Base-by-base conservation (phyloP, 176 grass and related monocot species). In the Bothriochloa decipiens region DNA sequence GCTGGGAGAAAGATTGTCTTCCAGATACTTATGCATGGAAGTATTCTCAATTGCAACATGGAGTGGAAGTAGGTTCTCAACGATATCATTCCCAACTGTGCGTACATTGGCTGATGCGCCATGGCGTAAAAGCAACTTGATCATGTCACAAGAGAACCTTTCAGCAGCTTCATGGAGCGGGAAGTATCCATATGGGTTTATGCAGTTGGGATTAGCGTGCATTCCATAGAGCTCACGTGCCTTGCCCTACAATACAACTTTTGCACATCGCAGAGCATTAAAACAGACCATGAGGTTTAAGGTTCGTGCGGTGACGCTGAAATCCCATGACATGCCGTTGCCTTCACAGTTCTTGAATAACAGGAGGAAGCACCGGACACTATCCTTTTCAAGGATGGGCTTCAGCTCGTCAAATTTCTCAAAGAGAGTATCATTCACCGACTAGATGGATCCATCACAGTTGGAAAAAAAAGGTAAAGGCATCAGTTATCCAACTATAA, bases 1-100 rank as follows among this genome's bases (percentile, higher is more conserved):
- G 47, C 3, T 35, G 5, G 27, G 17, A n/a, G 3, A 75, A 12
- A 75, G 47, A 55, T 75, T 77, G 22, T 78, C 76, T 57, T 78
- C 55, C 57, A 78, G 76, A 43, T 64, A 64, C 14, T 78, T 78
- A 17, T 78, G 58, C 36, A 64, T 8, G 58, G 58, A 65, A 28
- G 58, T 6, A 45, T 78, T 78, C 37, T 78, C 76, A 20, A 78
- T 6, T 45, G 76, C 76, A 64, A 78, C 23, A 78, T 78, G 76
- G 37, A 78, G 76, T 0, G 58, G 76, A 17, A 78, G 76, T 3
- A 78, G 14, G 37, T 11, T 15, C 8, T 64, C 76, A 45, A 78
- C 27, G 4, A 78, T 37, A 0, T 6, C 3, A 8, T 79, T 12
- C 0, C 76, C 76, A 22, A 22, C 60, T 32, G 76, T 79, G 11